Base-by-base conservation (phyloP, 176 grass and related monocot genomes). In the Juncus effusus region DNA sequence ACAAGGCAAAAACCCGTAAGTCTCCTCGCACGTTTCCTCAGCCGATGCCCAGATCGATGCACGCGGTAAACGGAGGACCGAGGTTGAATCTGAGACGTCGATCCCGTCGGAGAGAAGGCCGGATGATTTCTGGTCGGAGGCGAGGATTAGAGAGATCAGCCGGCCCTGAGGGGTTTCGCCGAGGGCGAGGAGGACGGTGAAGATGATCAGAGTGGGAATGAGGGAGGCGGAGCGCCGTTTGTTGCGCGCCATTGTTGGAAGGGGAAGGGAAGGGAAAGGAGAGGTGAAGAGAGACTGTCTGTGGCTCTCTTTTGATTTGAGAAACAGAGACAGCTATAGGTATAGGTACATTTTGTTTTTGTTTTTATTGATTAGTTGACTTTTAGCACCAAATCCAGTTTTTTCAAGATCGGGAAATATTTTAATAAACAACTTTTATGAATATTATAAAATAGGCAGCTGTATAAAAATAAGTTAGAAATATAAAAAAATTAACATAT, bases 1-100 rank as follows among this genome's bases (percentile, higher is more conserved):
- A 75, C 94, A 99, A 13, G 94, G 94, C 0, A 99, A 82, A 61
- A 99, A 99, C 0, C 94, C 94, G 15, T 99, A 99, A 10, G 94
- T 66, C 64, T 84, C 82, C 80, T 99, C 88, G 67, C 94, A 99
- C 61, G 74, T n/a, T 74, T 74, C 82, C 74, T 65, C 76, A 12
- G 56, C 63, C 0, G 63, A 16, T 1, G 4, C 14, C 11, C 47
- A 76, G 7, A 39, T 56, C 10, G 13, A 54, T 5, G 37, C 14
- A 60, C 39, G 41, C 59, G 72, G 72, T n/a, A 70, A 9, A 56
- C 51, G 55, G 13, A 77, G 40, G 50, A 86, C 45, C 42, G 83
- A 74, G 76, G 83, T 78, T 12, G 14, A 66, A 51, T 71, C 67
- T 71, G 16, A 36, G 42, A 0, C 10, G 14, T 70, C 37, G 39